Conservation (phyloP, 2,329 filamentous ascomycete species). For the Neonectria magnoliae region DNA sequence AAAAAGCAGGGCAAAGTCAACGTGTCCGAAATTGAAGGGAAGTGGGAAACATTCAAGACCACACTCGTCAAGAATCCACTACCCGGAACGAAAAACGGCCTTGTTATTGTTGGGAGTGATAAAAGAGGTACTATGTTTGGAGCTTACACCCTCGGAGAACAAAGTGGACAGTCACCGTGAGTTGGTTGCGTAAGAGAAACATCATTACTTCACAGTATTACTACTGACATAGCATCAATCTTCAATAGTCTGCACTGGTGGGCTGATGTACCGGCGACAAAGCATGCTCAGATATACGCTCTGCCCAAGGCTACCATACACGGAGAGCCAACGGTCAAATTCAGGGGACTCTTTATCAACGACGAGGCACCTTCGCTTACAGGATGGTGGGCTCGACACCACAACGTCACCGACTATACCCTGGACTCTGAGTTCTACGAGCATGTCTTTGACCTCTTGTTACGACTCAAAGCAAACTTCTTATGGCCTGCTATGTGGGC, state of each 20-base stretch:
- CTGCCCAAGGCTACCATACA: conserved; percentile 64
- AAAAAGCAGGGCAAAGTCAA: conserved; percentile 46
- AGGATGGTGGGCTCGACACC: conserved; percentile 64
- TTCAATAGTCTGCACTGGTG: conserved; percentile 58
- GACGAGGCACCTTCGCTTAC: conserved; percentile 75
- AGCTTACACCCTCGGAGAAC: conserved; percentile 74
- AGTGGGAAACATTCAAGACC: conserved; percentile 76
- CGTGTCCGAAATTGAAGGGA: conserved; percentile 63
- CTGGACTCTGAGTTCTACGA: conserved; percentile 72
- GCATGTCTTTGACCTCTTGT: conserved; percentile 67
- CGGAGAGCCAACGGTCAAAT: conserved; percentile 70
- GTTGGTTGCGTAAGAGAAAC: conserved; percentile 64
- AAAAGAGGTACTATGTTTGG: conserved; percentile 74
- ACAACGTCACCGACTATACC: conserved; percentile 49
- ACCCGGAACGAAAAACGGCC: conserved; percentile 63
- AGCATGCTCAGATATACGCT: conserved; percentile 59
- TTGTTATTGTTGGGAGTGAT: conserved; percentile 76
- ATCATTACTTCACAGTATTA: conserved; percentile 67
- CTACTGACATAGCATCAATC: conserved; percentile 58
- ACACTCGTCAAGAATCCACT: conserved; percentile 67
- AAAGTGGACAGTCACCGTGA: conserved; percentile 63
- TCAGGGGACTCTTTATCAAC: conserved; percentile 76
- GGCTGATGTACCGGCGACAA: background rate
- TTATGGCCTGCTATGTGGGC: conserved; percentile 76
- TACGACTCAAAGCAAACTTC: conserved; percentile 57